Conservation (phyloP, 2,329 filamentous ascomycete genomes). For the Fusarium armeniacum region DNA sequence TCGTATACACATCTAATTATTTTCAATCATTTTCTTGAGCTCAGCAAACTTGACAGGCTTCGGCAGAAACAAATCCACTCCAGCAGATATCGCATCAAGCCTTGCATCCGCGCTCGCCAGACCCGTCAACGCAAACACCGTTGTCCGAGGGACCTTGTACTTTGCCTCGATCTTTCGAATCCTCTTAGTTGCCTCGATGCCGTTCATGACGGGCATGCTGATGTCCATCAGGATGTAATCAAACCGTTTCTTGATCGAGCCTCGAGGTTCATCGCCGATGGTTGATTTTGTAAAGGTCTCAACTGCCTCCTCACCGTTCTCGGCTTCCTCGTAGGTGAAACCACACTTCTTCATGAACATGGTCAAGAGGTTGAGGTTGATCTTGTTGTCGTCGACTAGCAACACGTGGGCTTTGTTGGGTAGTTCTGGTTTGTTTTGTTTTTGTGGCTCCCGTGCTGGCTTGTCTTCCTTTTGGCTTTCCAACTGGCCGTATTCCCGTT, state of each 20-base stretch:
- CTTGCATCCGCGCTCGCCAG: slow-evolving; percentile 64
- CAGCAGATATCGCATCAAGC: slow-evolving; percentile 63
- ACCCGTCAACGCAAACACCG: slow-evolving; percentile 67
- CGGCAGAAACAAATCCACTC: slow-evolving; percentile 65
- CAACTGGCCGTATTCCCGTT: too few relatives aligned
- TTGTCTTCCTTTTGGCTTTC: background rate
- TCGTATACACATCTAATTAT: slow-evolving; percentile 30
- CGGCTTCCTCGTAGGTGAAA: slow-evolving; percentile 58
- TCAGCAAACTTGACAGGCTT: slow-evolving; percentile 64
- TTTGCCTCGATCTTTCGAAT: slow-evolving; percentile 65
- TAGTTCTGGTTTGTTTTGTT: background rate
- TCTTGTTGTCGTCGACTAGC: slow-evolving; percentile 60
- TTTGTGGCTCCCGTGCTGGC: background rate
- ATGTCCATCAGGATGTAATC: slow-evolving; percentile 63
- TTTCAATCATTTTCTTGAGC: slow-evolving; percentile 54
- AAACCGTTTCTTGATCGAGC: slow-evolving; percentile 43
- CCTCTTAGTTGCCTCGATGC: slow-evolving; percentile 62
- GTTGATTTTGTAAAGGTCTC: slow-evolving; percentile 57
- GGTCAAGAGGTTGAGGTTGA: slow-evolving; percentile 59
- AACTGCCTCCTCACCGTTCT: slow-evolving; percentile 63
- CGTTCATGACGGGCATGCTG: slow-evolving; percentile 69
- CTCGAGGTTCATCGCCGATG: slow-evolving; percentile 8
- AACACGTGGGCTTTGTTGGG: slow-evolving; percentile 49
- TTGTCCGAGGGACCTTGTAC: slow-evolving; percentile 57
- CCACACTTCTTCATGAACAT: slow-evolving; percentile 60